These are phyloP conservation scores for Magnaporthiopsis rhizophila DNA, from an alignment of 2,329 filamentous ascomycete genomes.

Conservation along the genomic window DNA sequence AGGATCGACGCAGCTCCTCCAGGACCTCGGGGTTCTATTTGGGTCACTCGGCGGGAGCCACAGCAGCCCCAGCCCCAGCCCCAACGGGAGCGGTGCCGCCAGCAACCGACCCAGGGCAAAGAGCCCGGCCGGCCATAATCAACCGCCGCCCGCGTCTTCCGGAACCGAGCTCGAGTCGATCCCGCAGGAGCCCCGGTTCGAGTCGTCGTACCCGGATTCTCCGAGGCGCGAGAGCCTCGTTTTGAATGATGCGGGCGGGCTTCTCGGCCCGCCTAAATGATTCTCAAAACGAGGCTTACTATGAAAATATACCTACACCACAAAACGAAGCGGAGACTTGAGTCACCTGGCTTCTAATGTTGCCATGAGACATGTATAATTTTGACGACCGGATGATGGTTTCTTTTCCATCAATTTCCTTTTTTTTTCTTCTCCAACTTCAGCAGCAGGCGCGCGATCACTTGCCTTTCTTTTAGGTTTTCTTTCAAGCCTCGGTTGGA, in stretches of 20 bases:
- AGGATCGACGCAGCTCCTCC: slow-evolving; percentile 50
- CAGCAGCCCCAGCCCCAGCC: background rate
- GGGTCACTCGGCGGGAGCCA: slow-evolving; percentile 23
- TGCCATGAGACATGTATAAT: background rate
- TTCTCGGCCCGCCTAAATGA: background rate
- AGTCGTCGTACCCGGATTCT: slow-evolving; percentile 1
- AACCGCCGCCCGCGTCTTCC: slow-evolving; percentile 9
- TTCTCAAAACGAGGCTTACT: background rate
- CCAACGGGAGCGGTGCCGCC: background rate
- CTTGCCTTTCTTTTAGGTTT: background rate
- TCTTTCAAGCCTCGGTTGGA: background rate
- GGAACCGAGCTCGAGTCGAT: slow-evolving; percentile 40
- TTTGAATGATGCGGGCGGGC: slow-evolving; percentile 1
- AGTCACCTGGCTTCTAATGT: background rate
- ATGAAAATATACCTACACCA: background rate
- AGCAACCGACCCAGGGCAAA: background rate
- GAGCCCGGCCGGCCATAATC: slow-evolving; percentile 1
- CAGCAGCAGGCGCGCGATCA: background rate
- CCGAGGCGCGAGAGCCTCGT: background rate
- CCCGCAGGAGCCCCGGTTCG: slow-evolving; percentile 19
- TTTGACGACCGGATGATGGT: background rate
- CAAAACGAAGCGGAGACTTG: background rate
- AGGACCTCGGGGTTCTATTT: slow-evolving; percentile 47
- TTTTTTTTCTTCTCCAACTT: background rate
- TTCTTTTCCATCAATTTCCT: background rate